Percentiles rank a stretch among this genome's conserved stretches.
phyloP scores from a whole-genome alignment of 495 filamentous ascomycete species.

The Hypoxylon cercidicola region DNA sequence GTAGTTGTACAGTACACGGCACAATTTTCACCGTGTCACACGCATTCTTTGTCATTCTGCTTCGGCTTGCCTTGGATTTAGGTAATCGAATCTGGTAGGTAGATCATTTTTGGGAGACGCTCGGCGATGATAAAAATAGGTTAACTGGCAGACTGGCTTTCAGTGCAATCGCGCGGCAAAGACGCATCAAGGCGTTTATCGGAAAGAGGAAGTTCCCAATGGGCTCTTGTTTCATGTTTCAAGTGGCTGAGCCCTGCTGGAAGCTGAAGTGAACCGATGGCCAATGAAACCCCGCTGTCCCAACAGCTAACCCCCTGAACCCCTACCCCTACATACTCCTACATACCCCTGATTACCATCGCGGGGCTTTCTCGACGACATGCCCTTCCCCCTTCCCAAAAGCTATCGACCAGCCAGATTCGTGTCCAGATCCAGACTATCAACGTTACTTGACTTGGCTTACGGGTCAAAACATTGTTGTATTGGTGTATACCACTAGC shows the following conservation, averaged over 20 bases:
- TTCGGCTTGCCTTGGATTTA: too few relatives aligned
- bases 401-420: conserved; percentile 9
- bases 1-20: too few relatives aligned
- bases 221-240: conserved; percentile 32
- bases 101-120: not conserved
- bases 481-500: conserved; percentile 10
- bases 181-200: conserved; percentile 14
- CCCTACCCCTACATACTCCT: too few relatives aligned
- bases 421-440: conserved; percentile 8
- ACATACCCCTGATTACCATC: conserved; percentile 31
- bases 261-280: not conserved
- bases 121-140: conserved; percentile 2
- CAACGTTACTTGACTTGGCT: conserved; percentile 9
- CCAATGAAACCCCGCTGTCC: conserved; percentile 25
- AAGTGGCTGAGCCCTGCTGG: conserved; percentile 4
- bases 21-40: too few relatives aligned
- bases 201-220: conserved; percentile 19
- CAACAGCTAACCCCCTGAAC: conserved; percentile 8
- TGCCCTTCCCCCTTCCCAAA: conserved; percentile 22
- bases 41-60: too few relatives aligned
- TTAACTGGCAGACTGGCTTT: not conserved
- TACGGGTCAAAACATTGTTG: conserved; percentile 6
- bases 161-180: conserved; percentile 33
- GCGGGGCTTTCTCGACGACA: conserved; percentile 24
- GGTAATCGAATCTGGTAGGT: too few relatives aligned